These are phyloP conservation scores for Starmerella stigmatis DNA, from an alignment of 805 yeast genomes.

Conservation along the genomic window DNA sequence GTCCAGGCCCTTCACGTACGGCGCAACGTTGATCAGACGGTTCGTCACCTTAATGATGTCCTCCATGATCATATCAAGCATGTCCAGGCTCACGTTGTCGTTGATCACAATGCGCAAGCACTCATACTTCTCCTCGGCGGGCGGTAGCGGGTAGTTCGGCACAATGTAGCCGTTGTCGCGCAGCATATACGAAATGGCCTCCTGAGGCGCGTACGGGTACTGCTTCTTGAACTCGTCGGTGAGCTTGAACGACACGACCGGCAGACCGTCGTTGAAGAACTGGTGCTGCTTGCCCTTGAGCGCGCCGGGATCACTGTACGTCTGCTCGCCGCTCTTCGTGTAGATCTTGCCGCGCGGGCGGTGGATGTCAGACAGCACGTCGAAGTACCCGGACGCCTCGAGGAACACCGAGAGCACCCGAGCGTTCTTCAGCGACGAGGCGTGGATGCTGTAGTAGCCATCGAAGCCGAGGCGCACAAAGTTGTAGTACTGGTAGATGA, in stretches of 20 bases:
- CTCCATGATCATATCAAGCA: constrained; percentile 53
- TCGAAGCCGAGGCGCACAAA: constrained; percentile 57
- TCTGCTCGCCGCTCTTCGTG: constrained; percentile 20
- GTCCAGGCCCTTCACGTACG: constrained; percentile 18
- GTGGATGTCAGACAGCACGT: constrained; percentile 69
- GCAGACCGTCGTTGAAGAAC: constrained; percentile 62
- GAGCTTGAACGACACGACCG: constrained; percentile 79
- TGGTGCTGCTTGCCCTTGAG: constrained; percentile 8
- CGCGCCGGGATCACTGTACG: constrained; percentile 28
- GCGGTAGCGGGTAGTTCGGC: constrained; percentile 80
- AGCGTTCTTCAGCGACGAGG: constrained; percentile 58
- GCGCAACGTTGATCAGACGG: constrained; percentile 41
- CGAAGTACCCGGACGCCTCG: constrained; percentile 56
- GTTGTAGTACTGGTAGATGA: constrained; percentile 77
- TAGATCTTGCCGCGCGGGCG: constrained; percentile 38
- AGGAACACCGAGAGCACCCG: constrained; percentile 50
- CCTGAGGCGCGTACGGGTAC: constrained; percentile 77
- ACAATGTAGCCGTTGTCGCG: constrained; percentile 77
- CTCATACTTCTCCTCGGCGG: constrained; percentile 46
- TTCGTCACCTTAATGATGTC: constrained; percentile 48
- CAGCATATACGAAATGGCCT: constrained; percentile 57
- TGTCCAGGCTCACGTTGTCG: constrained; percentile 50
- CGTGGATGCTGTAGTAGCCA: constrained; percentile 60
- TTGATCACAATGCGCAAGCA: constrained; percentile 79
- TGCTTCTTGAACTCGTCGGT: constrained; percentile 44